Base-by-base conservation (phyloP, 768 basidiomycete genomes). In the Naganishia friedmannii region DNA sequence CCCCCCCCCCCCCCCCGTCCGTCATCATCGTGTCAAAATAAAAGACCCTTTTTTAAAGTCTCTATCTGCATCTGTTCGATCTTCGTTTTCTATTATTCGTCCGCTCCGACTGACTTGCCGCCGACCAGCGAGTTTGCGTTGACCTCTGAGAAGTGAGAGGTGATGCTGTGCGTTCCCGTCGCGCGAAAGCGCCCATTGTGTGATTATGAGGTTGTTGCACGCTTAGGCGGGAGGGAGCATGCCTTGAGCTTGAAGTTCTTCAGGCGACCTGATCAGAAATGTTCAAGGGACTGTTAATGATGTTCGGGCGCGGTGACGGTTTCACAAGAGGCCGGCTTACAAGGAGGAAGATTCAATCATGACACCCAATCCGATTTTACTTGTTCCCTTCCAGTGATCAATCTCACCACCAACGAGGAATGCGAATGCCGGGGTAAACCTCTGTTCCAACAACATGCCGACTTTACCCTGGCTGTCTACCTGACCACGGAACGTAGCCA, bases 331-430 rank as follows among this genome's bases (percentile, higher is more conserved):
- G 32, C 5, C 13, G 17, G 70, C 75, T 72, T 46, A 76, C 77
- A 83, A 76, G 28, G 80, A 78, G 12, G 80, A 78, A 1, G 81
- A 80, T 86, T 98, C 94, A 72, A 98, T 92, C 92, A 93, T 95
- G 82, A 98, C 92, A 84, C 94, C 94, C 10, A 97, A 89, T 72
- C 95, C 95, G 70, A 96, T 89, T 83, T 93, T 95, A 32, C 92
- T 90, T 51, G 92, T 85, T 82, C 93, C 93, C 93, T 94, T 98
- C 85, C 92, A 90, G 86, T 99, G 96, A 81, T 99, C 96, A 74
- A 99, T 93, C 85, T 99, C 96, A 12, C 96, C 96, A 21, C 92
- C 87, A 55, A 99, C 88, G 75, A 94, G 81, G 86, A 99, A 96
- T 17, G 92, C 88, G 78, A 99, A 97, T 10, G 91, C 88, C 4